Conservation (phyloP, 768 basidiomycete genomes). For the Boletus edulis region DNA sequence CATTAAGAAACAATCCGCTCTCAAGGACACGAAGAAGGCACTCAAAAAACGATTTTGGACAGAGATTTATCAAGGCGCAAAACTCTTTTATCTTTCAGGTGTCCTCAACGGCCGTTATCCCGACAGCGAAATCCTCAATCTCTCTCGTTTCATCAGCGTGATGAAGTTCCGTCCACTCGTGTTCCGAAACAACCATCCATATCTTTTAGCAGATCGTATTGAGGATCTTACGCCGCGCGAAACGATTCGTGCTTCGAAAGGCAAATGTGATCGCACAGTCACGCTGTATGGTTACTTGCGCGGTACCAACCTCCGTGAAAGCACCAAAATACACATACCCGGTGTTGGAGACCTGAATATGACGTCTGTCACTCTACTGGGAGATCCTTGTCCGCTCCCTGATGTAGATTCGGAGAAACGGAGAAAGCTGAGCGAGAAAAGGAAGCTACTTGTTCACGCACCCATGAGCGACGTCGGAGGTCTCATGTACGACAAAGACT, state of each 20-base stretch:
- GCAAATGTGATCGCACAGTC: constrained; percentile 91
- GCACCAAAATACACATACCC: constrained; percentile 88
- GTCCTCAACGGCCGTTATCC: constrained; percentile 97
- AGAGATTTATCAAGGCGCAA: constrained; percentile 98
- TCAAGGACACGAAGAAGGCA: constrained; percentile 87
- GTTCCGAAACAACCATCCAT: constrained; percentile 94
- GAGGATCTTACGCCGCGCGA: constrained; percentile 95
- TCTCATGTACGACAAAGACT: constrained; percentile 96
- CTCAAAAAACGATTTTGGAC: constrained; percentile 99
- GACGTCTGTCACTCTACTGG: constrained; percentile 66
- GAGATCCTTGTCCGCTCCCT: constrained; percentile 96
- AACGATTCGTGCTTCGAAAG: constrained; percentile 67
- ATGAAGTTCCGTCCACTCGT: constrained; percentile 99
- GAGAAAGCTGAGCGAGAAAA: constrained; percentile 92
- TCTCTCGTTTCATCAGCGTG: constrained; percentile 93
- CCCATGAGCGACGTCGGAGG: constrained; percentile 99
- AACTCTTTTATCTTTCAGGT: constrained; percentile 96
- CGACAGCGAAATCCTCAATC: constrained; percentile 93
- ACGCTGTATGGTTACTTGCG: constrained; percentile 94
- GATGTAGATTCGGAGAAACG: constrained; percentile 88
- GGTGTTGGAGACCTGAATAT: constrained; percentile 90
- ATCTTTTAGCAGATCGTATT: constrained; percentile 90
- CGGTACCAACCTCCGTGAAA: constrained; percentile 76
- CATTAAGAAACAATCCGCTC: constrained; percentile 85
- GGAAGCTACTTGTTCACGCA: constrained; percentile 87